phyloP scores from a whole-genome alignment of 371 early-diverging fungal genomes.

The Saksenaea vasiformis region DNA sequence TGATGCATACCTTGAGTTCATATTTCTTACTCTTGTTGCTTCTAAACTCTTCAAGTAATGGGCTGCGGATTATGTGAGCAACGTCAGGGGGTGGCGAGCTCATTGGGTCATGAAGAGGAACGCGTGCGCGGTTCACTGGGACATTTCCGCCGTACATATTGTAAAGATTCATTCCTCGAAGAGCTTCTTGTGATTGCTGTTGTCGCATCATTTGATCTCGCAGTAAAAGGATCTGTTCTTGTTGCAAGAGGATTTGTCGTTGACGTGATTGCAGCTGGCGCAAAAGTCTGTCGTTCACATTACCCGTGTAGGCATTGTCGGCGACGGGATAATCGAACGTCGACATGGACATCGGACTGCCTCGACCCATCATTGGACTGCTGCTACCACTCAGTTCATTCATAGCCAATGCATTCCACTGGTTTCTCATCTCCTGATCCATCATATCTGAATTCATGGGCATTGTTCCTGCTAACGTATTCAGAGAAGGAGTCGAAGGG shows the following conservation, averaged over 20 bases:
- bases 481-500: constrained; percentile 17
- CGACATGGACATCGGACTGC: neutral
- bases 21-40: constrained; percentile 93
- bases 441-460: constrained; percentile 6
- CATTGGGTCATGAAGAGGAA: constrained; percentile 1
- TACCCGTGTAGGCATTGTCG: neutral
- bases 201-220: constrained; percentile 45
- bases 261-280: constrained; percentile 45
- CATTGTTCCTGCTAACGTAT: constrained; percentile 8
- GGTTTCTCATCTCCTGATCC: constrained; percentile 1
- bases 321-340: constrained; percentile 5
- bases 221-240: constrained; percentile 41
- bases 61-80: constrained; percentile 65
- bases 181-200: constrained; percentile 22
- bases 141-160: neutral
- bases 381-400: neutral
- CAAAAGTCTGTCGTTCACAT: constrained; percentile 33
- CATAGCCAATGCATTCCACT: neutral
- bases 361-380: neutral
- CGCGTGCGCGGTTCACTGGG: neutral
- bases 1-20: constrained; percentile 80
- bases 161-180: neutral
- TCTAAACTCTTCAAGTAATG: constrained; percentile 91
- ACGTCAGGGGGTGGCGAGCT: constrained; percentile 12
- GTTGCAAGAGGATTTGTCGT: constrained; percentile 44